Percentiles rank a stretch among this genome's conserved stretches.
These are phyloP conservation scores for Colletotrichum trifolii DNA, from an alignment of 2,329 filamentous ascomycete genomes.

Conservation along the genomic window DNA sequence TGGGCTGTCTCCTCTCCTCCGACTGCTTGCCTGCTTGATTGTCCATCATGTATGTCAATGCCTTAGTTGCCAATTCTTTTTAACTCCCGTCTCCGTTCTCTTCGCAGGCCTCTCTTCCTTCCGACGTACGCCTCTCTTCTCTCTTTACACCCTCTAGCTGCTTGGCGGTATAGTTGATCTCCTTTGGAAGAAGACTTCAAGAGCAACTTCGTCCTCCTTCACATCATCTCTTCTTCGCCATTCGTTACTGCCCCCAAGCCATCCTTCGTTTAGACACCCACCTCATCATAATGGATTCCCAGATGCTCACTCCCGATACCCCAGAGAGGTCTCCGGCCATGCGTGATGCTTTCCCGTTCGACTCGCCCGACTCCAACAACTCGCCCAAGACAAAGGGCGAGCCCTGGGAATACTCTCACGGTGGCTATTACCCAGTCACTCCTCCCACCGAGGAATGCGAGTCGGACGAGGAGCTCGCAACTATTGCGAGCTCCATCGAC, in stretches of 20 bases:
- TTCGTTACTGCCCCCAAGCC: not conserved
- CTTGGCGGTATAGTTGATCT: conserved; percentile 28
- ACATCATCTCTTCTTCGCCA: conserved; percentile 6
- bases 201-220: conserved; percentile 13
- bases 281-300: conserved; percentile 27
- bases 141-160: conserved; percentile 18
- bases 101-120: conserved; percentile 4
- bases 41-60: conserved; percentile 33
- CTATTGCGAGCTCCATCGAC: conserved; percentile 32
- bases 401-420: conserved; percentile 29
- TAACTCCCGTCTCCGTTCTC: conserved; percentile 31
- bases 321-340: conserved; percentile 29
- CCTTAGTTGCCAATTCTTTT: conserved; percentile 34
- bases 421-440: conserved; percentile 35
- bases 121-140: conserved; percentile 19
- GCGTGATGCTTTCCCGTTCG: conserved; percentile 25
- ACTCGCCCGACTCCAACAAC: conserved; percentile 11
- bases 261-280: conserved; percentile 22
- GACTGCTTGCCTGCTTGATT: conserved; percentile 10
- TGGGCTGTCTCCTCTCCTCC: conserved; percentile 32
- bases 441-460: conserved; percentile 37
- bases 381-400: conserved; percentile 15
- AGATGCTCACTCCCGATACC: conserved; percentile 31
- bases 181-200: conserved; percentile 29
- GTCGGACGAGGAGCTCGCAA: conserved; percentile 36